A percentile compares a stretch with the other conserved stretches of the same genome.
phyloP scores from a whole-genome alignment of 2,329 filamentous ascomycete species.

The Trichoderma koningiopsis region DNA sequence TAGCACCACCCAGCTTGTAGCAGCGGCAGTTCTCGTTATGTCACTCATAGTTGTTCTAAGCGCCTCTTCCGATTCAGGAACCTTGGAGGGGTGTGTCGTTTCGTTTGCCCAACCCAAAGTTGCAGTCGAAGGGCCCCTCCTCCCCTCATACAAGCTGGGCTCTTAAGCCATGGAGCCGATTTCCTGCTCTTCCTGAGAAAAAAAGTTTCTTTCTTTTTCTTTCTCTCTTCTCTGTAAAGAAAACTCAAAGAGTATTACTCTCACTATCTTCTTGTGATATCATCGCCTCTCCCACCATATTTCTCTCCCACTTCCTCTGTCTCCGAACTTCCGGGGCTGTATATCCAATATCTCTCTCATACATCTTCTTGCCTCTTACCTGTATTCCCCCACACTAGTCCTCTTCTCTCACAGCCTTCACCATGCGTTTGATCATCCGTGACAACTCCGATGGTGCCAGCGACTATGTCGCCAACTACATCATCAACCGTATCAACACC shows the following conservation, averaged over 20 bases:
- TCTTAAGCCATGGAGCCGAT: slow-evolving; percentile 24
- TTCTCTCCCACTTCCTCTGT: background rate
- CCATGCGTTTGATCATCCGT: slow-evolving; percentile 82
- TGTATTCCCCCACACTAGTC: background rate
- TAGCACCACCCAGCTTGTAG: background rate
- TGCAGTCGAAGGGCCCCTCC: slow-evolving; percentile 17
- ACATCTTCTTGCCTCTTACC: background rate
- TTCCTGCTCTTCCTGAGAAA: slow-evolving; percentile 13
- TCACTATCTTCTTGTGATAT: background rate
- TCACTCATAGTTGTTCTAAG: background rate
- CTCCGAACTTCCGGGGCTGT: slow-evolving; percentile 6
- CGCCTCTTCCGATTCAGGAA: slow-evolving; percentile 26
- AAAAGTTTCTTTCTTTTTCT: slow-evolving; percentile 12
- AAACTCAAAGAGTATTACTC: background rate
- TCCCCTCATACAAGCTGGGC: slow-evolving; percentile 19
- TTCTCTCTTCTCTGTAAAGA: slow-evolving; percentile 1
- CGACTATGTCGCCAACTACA: slow-evolving; percentile 78
- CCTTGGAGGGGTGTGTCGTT: background rate
- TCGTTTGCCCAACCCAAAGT: slow-evolving; percentile 7
- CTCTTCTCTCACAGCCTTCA: slow-evolving; percentile 30
- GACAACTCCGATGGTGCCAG: slow-evolving; percentile 70
- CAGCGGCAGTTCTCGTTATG: background rate
- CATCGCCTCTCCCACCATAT: background rate
- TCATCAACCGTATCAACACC: slow-evolving; percentile 77
- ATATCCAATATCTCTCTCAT: background rate